Evolutionary conservation across 768 basidiomycete genomes (phyloP).

Genomic region (Mycena maculata): DNA sequence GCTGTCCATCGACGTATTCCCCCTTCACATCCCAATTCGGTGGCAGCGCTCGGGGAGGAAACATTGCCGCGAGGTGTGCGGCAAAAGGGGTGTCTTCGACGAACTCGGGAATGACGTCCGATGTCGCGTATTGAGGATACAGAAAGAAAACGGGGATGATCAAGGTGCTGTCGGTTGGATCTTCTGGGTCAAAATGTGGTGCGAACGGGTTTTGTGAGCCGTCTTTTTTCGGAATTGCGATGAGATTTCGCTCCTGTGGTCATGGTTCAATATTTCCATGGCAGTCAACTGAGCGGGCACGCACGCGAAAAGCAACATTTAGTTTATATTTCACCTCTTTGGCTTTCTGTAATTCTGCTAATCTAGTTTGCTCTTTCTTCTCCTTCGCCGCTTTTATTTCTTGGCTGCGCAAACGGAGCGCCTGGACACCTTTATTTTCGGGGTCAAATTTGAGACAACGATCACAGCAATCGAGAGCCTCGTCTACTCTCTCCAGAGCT

Average conservation of each 20-base stretch:
- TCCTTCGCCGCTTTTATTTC: slow-evolving; percentile 63
- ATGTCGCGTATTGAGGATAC: slow-evolving; percentile 90
- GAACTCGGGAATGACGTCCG: slow-evolving; percentile 90
- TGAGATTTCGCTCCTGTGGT: slow-evolving; percentile 78
- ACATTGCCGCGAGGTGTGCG: slow-evolving; percentile 83
- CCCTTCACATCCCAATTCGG: slow-evolving; percentile 82
- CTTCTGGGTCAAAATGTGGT: slow-evolving; percentile 77
- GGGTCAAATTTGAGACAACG: slow-evolving; percentile 72
- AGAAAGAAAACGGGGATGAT: slow-evolving; percentile 92
- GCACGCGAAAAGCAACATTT: slow-evolving; percentile 72
- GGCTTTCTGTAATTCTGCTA: slow-evolving; percentile 61
- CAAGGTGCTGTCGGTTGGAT: slow-evolving; percentile 67
- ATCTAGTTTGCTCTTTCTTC: slow-evolving; percentile 60
- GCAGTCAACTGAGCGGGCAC: slow-evolving; percentile 35
- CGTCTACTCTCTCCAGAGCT: slow-evolving; percentile 78
- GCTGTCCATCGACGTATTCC: slow-evolving; percentile 71
- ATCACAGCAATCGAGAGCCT: slow-evolving; percentile 85
- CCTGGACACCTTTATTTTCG: slow-evolving; percentile 64
- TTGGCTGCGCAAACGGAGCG: slow-evolving; percentile 59
- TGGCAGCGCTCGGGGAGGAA: slow-evolving; percentile 73
- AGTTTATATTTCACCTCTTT: slow-evolving; percentile 66
- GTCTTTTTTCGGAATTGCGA: slow-evolving; percentile 64
- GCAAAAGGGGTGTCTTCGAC: slow-evolving; percentile 86
- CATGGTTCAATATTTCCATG: background rate
- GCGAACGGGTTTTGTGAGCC: slow-evolving; percentile 66